A percentile compares a stretch with the other conserved stretches of the same genome.
Evolutionary conservation across 495 filamentous ascomycete species (phyloP).

Genomic region (Talaromyces ruber): DNA sequence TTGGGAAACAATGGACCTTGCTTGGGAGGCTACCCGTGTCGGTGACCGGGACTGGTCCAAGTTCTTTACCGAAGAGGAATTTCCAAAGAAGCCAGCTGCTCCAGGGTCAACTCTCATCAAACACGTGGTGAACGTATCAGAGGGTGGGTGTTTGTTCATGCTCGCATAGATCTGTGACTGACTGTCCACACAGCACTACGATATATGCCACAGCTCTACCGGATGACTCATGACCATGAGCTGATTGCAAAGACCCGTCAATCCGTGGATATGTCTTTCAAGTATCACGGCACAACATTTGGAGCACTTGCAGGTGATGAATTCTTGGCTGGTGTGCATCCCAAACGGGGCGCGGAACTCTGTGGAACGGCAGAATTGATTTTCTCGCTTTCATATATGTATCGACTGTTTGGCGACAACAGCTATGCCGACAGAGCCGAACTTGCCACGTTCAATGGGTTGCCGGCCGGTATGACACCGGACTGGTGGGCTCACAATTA

Average conservation of each 20-base stretch:
- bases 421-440: conserved; percentile 49
- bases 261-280: conserved; percentile 38
- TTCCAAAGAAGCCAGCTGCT: conserved; percentile 5
- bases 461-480: conserved; percentile 43
- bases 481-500: conserved; percentile 59
- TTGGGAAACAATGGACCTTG: conserved; percentile 6
- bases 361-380: conserved; percentile 35
- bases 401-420: conserved; percentile 33
- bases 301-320: conserved; percentile 33
- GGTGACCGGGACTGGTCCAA: conserved; percentile 7
- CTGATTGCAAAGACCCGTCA: conserved; percentile 21
- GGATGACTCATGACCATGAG: conserved; percentile 25
- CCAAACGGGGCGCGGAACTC: conserved; percentile 30
- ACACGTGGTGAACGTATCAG: conserved; percentile 42
- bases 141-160: conserved; percentile 20
- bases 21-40: conserved; percentile 4
- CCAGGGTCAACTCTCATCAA: conserved; percentile 5
- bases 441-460: conserved; percentile 49
- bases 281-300: conserved; percentile 34
- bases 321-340: conserved; percentile 18
- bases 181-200: conserved; percentile 1
- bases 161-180: neutral
- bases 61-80: conserved; percentile 5
- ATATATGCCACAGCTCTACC: conserved; percentile 9
- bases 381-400: conserved; percentile 34